phyloP scores from a whole-genome alignment of 2,329 filamentous ascomycete genomes.

The Leptographium wingfieldii region DNA sequence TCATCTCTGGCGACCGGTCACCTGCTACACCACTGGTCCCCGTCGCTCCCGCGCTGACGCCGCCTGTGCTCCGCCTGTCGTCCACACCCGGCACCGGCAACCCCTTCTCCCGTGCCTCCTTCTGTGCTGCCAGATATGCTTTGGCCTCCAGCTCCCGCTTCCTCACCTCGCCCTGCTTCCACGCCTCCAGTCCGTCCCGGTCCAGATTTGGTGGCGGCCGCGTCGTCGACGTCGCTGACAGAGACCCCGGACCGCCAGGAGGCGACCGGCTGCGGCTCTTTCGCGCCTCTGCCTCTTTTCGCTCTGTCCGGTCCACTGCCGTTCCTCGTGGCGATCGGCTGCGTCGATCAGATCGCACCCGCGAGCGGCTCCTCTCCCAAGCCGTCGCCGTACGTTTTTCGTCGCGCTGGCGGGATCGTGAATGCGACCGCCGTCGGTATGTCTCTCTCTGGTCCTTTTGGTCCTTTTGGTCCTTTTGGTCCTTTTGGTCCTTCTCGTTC shows the following conservation, averaged over 20 bases:
- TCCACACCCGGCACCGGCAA: constrained; percentile 45
- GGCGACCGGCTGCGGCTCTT: constrained; percentile 32
- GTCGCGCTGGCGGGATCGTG: constrained; percentile 3
- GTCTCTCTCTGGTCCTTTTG: background rate
- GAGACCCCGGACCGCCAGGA: background rate
- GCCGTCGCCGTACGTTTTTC: background rate
- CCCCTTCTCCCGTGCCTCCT: constrained; percentile 47
- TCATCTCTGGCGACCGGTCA: constrained; percentile 30
- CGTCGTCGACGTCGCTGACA: constrained; percentile 10
- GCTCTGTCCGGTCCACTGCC: background rate
- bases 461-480: background rate
- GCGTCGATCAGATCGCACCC: background rate
- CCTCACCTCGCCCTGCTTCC: constrained; percentile 49
- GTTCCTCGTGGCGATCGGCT: background rate
- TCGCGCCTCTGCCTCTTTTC: constrained; percentile 18
- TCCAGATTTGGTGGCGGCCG: constrained; percentile 28
- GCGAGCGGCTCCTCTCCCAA: constrained; percentile 8
- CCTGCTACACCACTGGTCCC: constrained; percentile 11
- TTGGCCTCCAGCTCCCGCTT: constrained; percentile 52
- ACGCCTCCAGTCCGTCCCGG: constrained; percentile 38
- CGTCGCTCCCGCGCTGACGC: background rate
- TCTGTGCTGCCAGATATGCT: constrained; percentile 49
- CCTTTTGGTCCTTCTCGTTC: background rate
- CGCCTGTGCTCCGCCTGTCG: constrained; percentile 27
- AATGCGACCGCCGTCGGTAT: background rate